Evolutionary conservation across 208 protist species (phyloP), one percentile per base, ranked within the genome.

Genomic region (Trichomonas vaginalis): DNA sequence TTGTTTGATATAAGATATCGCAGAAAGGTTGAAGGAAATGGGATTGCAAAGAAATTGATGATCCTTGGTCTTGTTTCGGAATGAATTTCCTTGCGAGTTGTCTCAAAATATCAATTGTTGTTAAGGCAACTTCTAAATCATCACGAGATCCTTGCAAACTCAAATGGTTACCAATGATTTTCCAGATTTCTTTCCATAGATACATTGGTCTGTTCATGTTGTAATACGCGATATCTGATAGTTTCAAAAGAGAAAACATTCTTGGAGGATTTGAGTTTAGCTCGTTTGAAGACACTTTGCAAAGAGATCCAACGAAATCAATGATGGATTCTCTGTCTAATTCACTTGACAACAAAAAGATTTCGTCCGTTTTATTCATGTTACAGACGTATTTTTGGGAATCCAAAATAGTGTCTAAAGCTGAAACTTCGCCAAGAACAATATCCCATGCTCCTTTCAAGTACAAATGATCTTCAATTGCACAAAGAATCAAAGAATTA

Each of bases 101-200:
- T 35, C 86, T 42, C 23, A 92, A 48, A 17, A 92, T 51, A 51
- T 92, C 86, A 37, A 92, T 45, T 27, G 35, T 45, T 39, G 86
- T 51, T 17, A 40, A 9, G 37, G 86, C 86, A 21, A 92, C 46
- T 39, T 42, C 14, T 48, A 48, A 9, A 51, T 92, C n/a, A 39
- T 47, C 27, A 56, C 15, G 8, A 12, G 3, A 17, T 48, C 86
- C 86, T 8, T n/a, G 10, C 0, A 39, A 21, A 35, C 15, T 23
- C 27, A 92, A 51, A 51, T 45, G 45, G 0, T 46, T 35, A 48
- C 45, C 40, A 39, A 92, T 92, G 12, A 92, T 39, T 4, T 35
- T 92, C 86, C 86, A 92, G 21, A 92, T 92, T 3, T 92, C 86
- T 51, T 92, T 92, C 86, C 86, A 92, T 17, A 92, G 17, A 39